Percentiles rank a stretch among this genome's conserved stretches.
Evolutionary conservation across 2,329 filamentous ascomycete genomes (phyloP).

Genomic region (Reticulascus tulasneorum): DNA sequence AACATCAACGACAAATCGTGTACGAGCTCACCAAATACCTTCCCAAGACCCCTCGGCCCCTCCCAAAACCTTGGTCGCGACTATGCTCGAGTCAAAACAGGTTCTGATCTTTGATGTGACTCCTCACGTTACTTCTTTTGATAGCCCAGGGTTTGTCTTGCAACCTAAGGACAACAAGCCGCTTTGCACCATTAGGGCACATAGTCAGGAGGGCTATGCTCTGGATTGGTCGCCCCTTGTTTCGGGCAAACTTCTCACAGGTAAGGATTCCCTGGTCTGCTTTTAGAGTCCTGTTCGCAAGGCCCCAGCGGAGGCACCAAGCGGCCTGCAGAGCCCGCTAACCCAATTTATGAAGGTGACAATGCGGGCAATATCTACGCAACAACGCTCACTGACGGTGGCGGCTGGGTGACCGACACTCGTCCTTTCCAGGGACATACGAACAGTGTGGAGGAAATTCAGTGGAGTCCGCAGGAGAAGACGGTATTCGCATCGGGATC

Average conservation of each 20-base stretch:
- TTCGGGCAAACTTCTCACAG: slow-evolving; percentile 83
- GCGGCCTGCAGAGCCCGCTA: no score
- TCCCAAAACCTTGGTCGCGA: slow-evolving; percentile 80
- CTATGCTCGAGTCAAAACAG: slow-evolving; percentile 86
- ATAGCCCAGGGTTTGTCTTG: slow-evolving; percentile 78
- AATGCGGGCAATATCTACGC: slow-evolving; percentile 85
- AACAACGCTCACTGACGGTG: slow-evolving; percentile 81
- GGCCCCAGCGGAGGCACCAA: no score
- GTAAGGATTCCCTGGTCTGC: no score
- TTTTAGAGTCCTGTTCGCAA: no score
- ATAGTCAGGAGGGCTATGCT: slow-evolving; percentile 92
- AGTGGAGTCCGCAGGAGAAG: slow-evolving; percentile 91
- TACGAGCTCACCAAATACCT: slow-evolving; percentile 79
- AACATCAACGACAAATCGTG: slow-evolving; percentile 85
- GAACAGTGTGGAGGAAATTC: slow-evolving; percentile 86
- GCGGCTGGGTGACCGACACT: slow-evolving; percentile 83
- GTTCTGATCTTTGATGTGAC: slow-evolving; percentile 94
- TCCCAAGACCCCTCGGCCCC: slow-evolving; percentile 65
- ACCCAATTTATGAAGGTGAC: no score
- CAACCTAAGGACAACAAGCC: slow-evolving; percentile 84
- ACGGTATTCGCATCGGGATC: slow-evolving; percentile 94
- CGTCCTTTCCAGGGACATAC: slow-evolving; percentile 80
- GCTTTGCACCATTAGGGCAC: slow-evolving; percentile 79
- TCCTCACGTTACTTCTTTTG: slow-evolving; percentile 82
- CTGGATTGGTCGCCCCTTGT: slow-evolving; percentile 91